These are phyloP conservation scores for Gamarada debralockiae DNA, from an alignment of 495 filamentous ascomycete species.

Conservation along the genomic window DNA sequence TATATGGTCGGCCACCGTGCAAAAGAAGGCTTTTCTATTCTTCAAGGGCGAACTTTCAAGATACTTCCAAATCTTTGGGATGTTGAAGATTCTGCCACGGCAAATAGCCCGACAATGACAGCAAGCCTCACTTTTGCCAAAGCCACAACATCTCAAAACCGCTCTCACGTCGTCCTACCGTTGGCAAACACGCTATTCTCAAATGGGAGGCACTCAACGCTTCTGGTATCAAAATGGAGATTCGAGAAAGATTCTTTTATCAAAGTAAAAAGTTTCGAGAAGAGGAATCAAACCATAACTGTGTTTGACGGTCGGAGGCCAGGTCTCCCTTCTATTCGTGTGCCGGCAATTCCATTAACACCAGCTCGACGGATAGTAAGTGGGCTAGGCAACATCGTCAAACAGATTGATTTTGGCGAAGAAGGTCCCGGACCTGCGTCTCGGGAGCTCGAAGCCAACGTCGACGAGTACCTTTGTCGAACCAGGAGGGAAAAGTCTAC, in stretches of 20 bases:
- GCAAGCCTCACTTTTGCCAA: conserved; percentile 17
- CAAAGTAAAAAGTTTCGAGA: conserved; percentile 2
- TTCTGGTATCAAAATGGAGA: conserved; percentile 55
- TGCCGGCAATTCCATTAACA: conserved; percentile 64
- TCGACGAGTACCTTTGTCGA: conserved; percentile 53
- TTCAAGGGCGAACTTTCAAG: conserved; percentile 25
- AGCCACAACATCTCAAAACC: background rate
- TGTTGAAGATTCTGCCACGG: background rate
- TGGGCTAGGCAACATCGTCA: conserved; percentile 80
- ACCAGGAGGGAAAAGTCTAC: conserved; percentile 31
- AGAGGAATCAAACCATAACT: conserved; percentile 26
- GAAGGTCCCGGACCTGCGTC: conserved; percentile 60
- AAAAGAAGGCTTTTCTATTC: conserved; percentile 36
- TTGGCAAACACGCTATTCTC: conserved; percentile 75
- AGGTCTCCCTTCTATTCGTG: conserved; percentile 3
- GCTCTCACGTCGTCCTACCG: conserved; percentile 43
- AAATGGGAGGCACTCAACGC: conserved; percentile 61
- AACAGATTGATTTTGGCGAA: conserved; percentile 51
- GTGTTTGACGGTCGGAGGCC: conserved; percentile 6
- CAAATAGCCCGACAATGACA: background rate
- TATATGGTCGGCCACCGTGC: background rate
- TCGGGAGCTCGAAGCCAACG: conserved; percentile 63
- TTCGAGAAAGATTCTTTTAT: conserved; percentile 13
- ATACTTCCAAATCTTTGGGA: conserved; percentile 34
- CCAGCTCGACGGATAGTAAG: conserved; percentile 56